Evolutionary conservation across 2,329 filamentous ascomycete genomes (phyloP).

Genomic region (Sordariomycetes sp.): DNA sequence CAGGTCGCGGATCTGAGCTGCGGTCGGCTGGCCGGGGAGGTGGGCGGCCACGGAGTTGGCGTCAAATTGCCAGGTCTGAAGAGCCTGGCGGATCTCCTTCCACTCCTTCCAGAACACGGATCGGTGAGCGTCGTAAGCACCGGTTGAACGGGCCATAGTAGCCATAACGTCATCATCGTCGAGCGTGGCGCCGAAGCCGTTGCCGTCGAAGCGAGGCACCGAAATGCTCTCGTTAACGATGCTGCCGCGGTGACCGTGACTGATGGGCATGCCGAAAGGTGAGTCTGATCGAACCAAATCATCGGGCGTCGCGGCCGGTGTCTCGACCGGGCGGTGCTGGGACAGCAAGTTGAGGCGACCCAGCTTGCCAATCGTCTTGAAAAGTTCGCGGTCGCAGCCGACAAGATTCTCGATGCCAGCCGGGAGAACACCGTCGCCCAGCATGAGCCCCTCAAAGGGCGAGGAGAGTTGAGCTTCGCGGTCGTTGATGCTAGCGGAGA

Average conservation of each 20-base stretch:
- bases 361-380: constrained; percentile 76
- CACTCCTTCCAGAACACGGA: constrained; percentile 77
- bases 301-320: constrained; percentile 10
- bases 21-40: constrained; percentile 39
- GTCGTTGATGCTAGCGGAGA: constrained; percentile 86
- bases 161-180: constrained; percentile 45
- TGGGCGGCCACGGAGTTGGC: constrained; percentile 38
- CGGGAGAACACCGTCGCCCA: constrained; percentile 32
- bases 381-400: constrained; percentile 78
- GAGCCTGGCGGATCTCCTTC: constrained; percentile 65
- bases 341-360: constrained; percentile 78
- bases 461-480: constrained; percentile 71
- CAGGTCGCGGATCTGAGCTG: constrained; percentile 62
- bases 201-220: constrained; percentile 52
- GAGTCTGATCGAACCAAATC: constrained; percentile 22
- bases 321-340: constrained; percentile 52
- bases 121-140: constrained; percentile 48
- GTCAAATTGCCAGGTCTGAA: constrained; percentile 77
- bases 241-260: constrained; percentile 44
- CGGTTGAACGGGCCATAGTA: constrained; percentile 28
- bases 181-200: constrained; percentile 49
- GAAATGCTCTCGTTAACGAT: background rate
- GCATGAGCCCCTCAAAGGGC: constrained; percentile 47
- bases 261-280: constrained; percentile 11
- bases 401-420: constrained; percentile 73